Conservation (phyloP, 192 early-diverging fungal genomes). For the Haplosporangium gracile region DNA sequence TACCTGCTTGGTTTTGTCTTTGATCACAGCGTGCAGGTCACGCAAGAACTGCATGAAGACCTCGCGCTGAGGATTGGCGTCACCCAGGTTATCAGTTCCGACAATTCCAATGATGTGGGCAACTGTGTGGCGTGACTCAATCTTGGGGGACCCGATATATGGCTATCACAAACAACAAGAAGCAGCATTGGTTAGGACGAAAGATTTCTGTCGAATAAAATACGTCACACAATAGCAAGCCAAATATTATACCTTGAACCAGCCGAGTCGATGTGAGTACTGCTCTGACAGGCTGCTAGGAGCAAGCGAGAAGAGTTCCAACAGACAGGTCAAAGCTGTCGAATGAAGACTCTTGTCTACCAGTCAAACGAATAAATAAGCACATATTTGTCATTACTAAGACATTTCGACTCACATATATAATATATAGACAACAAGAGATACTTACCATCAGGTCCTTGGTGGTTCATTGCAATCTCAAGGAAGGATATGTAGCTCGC, state of each 20-base stretch:
- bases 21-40: slow-evolving; percentile 44
- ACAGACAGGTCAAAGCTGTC: slow-evolving; percentile 72
- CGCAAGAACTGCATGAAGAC: slow-evolving; percentile 59
- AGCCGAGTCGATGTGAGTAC: slow-evolving; percentile 63
- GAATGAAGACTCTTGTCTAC: slow-evolving; percentile 73
- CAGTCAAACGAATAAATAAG: not conserved
- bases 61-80: slow-evolving; percentile 29
- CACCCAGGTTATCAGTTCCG: slow-evolving; percentile 66
- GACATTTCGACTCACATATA: too few species aligned
- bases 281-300: slow-evolving; percentile 68
- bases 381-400: not conserved
- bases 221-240: slow-evolving; percentile 3
- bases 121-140: slow-evolving; percentile 75
- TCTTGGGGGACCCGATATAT: slow-evolving; percentile 67
- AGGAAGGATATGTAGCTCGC: slow-evolving; percentile 68
- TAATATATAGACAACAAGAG: not conserved
- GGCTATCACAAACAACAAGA: slow-evolving; percentile 53
- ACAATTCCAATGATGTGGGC: slow-evolving; percentile 83
- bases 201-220: slow-evolving; percentile 10
- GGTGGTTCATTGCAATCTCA: slow-evolving; percentile 67
- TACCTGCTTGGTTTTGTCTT: slow-evolving; percentile 65
- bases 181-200: slow-evolving; percentile 1
- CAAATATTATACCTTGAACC: slow-evolving; percentile 52
- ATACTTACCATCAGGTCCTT: slow-evolving; percentile 46
- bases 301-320: slow-evolving; percentile 78